phyloP scores from a whole-genome alignment of 148 eudicot species.

The Tetragonia tetragonoides region DNA sequence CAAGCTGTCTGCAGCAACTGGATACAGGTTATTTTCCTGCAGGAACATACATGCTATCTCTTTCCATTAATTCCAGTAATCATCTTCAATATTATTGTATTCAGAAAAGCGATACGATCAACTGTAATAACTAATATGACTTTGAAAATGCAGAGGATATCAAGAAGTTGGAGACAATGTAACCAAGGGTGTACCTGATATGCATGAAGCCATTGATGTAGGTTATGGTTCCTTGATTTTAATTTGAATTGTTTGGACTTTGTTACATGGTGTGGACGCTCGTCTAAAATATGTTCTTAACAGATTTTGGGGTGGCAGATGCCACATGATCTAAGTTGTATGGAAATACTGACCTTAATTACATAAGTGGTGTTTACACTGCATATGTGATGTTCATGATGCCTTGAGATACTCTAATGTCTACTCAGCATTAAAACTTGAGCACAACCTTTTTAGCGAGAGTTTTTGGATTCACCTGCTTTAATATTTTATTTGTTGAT shows the following conservation, averaged over 20 bases:
- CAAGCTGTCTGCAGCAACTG: constrained; percentile 67
- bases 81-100: not conserved
- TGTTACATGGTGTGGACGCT: not conserved
- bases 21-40: constrained; percentile 61
- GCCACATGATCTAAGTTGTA: not conserved
- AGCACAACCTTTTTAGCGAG: not conserved
- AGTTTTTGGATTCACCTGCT: not conserved
- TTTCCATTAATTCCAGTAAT: not conserved
- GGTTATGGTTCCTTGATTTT: constrained; percentile 27
- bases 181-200: constrained; percentile 89
- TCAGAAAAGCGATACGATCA: not conserved
- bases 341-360: not conserved
- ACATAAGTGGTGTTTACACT: not conserved
- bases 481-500: not conserved
- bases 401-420: not conserved
- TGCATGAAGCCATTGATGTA: constrained; percentile 97
- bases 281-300: not conserved
- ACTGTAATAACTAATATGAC: not conserved
- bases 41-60: not conserved
- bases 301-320: not conserved
- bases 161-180: constrained; percentile 86
- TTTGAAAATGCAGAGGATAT: constrained; percentile 69
- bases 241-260: constrained; percentile 1
- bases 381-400: not conserved
- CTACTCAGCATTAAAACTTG: not conserved